Evolutionary conservation across 371 early-diverging fungal species (phyloP), one percentile per base, ranked within the genome.

Genomic region (Nematocida homosporus): DNA sequence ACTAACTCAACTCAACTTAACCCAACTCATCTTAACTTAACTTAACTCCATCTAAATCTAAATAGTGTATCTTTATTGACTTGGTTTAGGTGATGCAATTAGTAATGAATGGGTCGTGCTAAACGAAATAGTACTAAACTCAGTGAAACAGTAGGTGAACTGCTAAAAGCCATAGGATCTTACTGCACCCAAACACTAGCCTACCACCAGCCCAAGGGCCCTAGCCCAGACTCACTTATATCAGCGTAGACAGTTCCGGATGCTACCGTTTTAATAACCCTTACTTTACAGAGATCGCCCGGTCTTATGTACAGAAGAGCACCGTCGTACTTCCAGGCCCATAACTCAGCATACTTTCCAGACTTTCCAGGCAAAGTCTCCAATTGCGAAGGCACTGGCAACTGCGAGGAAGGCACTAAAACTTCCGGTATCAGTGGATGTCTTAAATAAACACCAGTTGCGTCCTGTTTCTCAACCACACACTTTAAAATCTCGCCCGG

Each of bases 131-230:
- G n/a, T n/a, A n/a, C n/a, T n/a, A n/a, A n/a, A n/a, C n/a, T n/a
- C n/a, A n/a, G n/a, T n/a, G n/a, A n/a, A n/a, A n/a, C n/a, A n/a
- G n/a, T n/a, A n/a, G n/a, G n/a, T n/a, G n/a, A n/a, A n/a, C n/a
- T n/a, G n/a, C n/a, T n/a, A n/a, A n/a, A n/a, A n/a, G n/a, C n/a
- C n/a, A n/a, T n/a, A n/a, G n/a, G n/a, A n/a, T n/a, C n/a, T n/a
- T n/a, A n/a, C n/a, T n/a, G n/a, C n/a, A n/a, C n/a, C n/a, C n/a
- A n/a, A 23, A 23, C 4, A 53, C 25, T 57, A 47, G 8, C 23
- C 52, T 63, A 72, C 75, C 75, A 72, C 75, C 75, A 72, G 32
- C 53, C 20, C 29, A 47, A n/a, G n/a, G 75, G 75, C 0, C 75
- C 75, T 10, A 72, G 60, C 5, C 75, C 75, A 2, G 75, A 54